Evolutionary conservation across 192 early-diverging fungal species (phyloP).

Genomic region (Coemansia sp.): DNA sequence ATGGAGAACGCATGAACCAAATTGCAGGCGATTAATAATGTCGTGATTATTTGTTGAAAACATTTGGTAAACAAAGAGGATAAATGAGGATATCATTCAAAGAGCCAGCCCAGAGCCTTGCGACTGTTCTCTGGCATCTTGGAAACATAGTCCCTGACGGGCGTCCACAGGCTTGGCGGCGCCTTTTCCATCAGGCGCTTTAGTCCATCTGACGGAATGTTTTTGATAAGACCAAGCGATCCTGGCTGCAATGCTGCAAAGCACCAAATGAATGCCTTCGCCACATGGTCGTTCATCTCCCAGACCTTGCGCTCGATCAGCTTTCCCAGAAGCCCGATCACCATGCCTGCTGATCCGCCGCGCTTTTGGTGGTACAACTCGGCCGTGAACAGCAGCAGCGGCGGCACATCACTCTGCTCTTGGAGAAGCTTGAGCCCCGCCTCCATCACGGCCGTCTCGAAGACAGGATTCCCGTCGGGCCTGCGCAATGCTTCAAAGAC

Average conservation of each 20-base stretch:
- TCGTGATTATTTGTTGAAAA: neutral
- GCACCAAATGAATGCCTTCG: conserved; percentile 21
- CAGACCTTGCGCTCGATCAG: conserved; percentile 46
- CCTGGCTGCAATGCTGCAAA: conserved; percentile 30
- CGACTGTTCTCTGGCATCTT: conserved; percentile 34
- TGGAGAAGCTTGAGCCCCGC: conserved; percentile 37
- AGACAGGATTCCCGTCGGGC: conserved; percentile 21
- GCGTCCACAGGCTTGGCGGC: conserved; percentile 5
- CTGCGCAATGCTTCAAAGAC: conserved; percentile 24
- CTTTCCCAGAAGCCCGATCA: conserved; percentile 21
- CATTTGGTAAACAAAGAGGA: neutral
- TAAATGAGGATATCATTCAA: neutral
- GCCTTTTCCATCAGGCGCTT: conserved; percentile 24
- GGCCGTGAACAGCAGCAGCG: conserved; percentile 40
- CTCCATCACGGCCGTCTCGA: conserved; percentile 22
- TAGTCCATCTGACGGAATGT: conserved; percentile 25
- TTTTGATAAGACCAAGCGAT: conserved; percentile 31
- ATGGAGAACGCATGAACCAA: no score
- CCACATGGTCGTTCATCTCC: conserved; percentile 25
- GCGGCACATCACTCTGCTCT: conserved; percentile 24
- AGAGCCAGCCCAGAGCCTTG: conserved; percentile 5
- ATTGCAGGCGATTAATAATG: no score
- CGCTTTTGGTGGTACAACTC: conserved; percentile 21
- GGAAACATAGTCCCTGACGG: conserved; percentile 29
- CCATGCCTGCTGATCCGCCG: conserved; percentile 24